These are phyloP conservation scores for Cladosporium sp. DNA, from an alignment of 2,329 filamentous ascomycete species.

Conservation along the genomic window DNA sequence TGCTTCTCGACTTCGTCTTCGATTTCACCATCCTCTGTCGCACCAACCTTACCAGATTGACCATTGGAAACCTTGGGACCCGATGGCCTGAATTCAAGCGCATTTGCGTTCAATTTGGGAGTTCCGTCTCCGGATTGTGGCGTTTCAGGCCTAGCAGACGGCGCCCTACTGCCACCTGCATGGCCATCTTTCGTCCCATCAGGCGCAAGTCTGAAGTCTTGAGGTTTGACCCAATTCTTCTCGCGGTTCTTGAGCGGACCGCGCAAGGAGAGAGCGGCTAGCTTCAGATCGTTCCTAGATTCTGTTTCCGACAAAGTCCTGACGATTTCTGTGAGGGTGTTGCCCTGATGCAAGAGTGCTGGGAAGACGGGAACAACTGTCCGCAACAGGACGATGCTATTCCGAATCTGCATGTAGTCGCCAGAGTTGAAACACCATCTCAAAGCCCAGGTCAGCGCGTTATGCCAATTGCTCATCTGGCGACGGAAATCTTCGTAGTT, in stretches of 20 bases:
- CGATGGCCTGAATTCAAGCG: conserved; percentile 60
- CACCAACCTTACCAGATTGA: conserved; percentile 40
- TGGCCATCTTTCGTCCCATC: conserved; percentile 25
- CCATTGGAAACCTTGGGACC: conserved; percentile 23
- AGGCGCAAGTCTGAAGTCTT: conserved; percentile 56
- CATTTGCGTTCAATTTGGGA: conserved; percentile 50
- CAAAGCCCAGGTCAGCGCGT: conserved; percentile 71
- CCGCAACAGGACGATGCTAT: conserved; percentile 87
- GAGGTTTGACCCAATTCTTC: conserved; percentile 67
- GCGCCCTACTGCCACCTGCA: conserved; percentile 24
- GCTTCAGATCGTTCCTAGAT: conserved; percentile 67
- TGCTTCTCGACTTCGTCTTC: conserved; percentile 48
- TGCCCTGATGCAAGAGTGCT: conserved; percentile 82
- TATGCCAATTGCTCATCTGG: conserved; percentile 86
- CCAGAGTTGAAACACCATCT: conserved; percentile 75
- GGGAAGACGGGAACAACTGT: conserved; percentile 78
- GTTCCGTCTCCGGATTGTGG: conserved; percentile 38
- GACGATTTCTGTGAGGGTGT: conserved; percentile 62
- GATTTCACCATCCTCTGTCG: conserved; percentile 67
- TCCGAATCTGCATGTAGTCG: conserved; percentile 97
- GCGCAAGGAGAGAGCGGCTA: conserved; percentile 67
- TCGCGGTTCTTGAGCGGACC: conserved; percentile 66
- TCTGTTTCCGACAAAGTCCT: conserved; percentile 57
- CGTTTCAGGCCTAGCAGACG: conserved; percentile 34
- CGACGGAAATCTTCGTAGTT: conserved; percentile 84